Conservation (phyloP, 306 rosid species). For the Aeschynomene evenia region DNA sequence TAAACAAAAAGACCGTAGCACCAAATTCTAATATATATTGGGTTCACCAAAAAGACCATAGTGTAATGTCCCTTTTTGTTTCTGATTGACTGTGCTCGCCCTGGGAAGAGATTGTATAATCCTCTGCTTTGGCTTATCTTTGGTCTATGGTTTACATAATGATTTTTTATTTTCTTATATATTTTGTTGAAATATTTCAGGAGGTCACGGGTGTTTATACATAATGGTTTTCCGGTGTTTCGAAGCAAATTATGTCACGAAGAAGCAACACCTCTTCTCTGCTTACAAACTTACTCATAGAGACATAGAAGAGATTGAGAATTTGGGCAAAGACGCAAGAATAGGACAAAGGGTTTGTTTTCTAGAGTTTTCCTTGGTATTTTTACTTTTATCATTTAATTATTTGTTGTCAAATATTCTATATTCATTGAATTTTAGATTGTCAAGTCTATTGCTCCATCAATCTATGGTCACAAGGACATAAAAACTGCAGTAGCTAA, state of each 20-base stretch:
- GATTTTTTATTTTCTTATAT: conserved; percentile 26
- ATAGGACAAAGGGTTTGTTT: conserved; percentile 90
- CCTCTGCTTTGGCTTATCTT: conserved; percentile 28
- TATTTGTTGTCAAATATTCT: conserved; percentile 14
- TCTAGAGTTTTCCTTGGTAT: background rate
- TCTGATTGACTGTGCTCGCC: conserved; percentile 97
- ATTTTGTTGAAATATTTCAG: conserved; percentile 45
- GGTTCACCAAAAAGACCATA: background rate
- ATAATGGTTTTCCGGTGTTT: conserved; percentile 96
- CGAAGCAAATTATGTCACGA: conserved; percentile 87
- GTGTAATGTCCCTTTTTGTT: too few species aligned
- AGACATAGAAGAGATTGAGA: conserved; percentile 82
- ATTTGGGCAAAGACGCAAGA: conserved; percentile 83
- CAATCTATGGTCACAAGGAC: conserved; percentile 93
- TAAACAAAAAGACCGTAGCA: too few species aligned
- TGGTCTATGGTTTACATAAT: conserved; percentile 13
- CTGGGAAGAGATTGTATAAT: conserved; percentile 96
- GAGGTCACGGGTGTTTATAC: conserved; percentile 96
- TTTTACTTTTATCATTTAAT: background rate
- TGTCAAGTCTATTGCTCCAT: conserved; percentile 91
- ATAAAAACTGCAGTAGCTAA: conserved; percentile 93
- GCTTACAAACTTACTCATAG: conserved; percentile 94
- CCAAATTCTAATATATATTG: too few species aligned
- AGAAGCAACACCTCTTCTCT: conserved; percentile 94
- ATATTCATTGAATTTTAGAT: conserved; percentile 50